Base-by-base conservation (phyloP, 208 protist species). In the Leishmania amazonensis region DNA sequence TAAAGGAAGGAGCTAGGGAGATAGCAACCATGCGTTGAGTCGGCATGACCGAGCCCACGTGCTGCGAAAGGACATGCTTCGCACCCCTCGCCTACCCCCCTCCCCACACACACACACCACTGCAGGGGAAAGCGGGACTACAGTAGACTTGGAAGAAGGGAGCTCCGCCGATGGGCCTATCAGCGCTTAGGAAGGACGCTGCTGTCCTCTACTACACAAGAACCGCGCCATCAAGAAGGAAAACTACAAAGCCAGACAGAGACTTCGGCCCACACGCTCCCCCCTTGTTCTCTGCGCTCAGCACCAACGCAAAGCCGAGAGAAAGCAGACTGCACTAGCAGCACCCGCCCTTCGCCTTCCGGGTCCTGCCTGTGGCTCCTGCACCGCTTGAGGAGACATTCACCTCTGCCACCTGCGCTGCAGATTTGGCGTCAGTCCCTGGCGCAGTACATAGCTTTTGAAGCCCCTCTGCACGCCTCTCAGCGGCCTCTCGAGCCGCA, bases 291-390 rank as follows among this genome's bases (percentile, higher is more conserved):
- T 62, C 57, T n/a, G 28, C 28, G 24, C 57, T 17, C 19, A 62
- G 57, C 57, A n/a, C 57, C 28, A 24, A 62, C 6, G 8, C 24
- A 62, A 62, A 24, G 38, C 49, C 65, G 17, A 71, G 38, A 45
- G 31, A 45, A 3, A 28, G 64, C 2, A n/a, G 6, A 47, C 40
- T 72, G 0, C 8, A 38, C 67, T 72, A 91, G 53, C 81, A 92
- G 79, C 89, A 91, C 35, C 83, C 79, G 24, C 31, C 28, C 62
- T 89, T 91, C 19, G 85, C 80, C 80, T 93, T 93, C 28, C 81
- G 64, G 7, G 83, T 70, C 73, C 57, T 84, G 45, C 67, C 28
- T 31, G 70, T 64, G 17, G 74, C 80, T 21, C 40, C 80, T 0
- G 80, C 70, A 2, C 53, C 79, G 8, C 62, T 72, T 1, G 70